These are phyloP conservation scores for Xerocomellus dryophilus DNA, from an alignment of 768 basidiomycete genomes.

Conservation along the genomic window DNA sequence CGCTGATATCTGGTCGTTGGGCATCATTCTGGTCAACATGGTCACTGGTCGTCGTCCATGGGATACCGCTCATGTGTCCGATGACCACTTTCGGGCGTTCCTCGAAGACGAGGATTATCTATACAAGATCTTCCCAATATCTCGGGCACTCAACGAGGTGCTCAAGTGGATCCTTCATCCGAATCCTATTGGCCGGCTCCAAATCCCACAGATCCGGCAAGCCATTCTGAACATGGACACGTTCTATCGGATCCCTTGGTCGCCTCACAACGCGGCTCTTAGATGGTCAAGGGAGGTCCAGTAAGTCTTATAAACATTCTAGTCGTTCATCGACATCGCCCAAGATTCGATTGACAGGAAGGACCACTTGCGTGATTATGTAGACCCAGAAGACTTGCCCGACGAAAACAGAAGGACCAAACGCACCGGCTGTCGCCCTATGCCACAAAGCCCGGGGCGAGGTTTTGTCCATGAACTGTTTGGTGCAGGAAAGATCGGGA, in stretches of 20 bases:
- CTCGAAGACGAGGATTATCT: conserved; percentile 18
- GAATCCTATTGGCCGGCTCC: conserved; percentile 13
- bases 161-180: conserved; percentile 19
- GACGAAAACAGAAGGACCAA: neutral
- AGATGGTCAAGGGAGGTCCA: neutral
- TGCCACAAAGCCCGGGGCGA: neutral
- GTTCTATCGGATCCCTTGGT: conserved; percentile 9
- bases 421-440: neutral
- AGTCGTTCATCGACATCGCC: too few species aligned
- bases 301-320: neutral
- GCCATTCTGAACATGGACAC: conserved; percentile 15
- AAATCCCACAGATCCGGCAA: conserved; percentile 17
- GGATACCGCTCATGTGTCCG: conserved; percentile 8
- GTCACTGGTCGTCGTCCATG: conserved; percentile 48
- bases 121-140: conserved; percentile 15
- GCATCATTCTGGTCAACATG: conserved; percentile 81
- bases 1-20: conserved; percentile 68
- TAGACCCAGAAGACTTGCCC: neutral
- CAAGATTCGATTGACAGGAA: neutral
- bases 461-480: neutral
- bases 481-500: neutral
- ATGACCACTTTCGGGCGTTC: conserved; percentile 11
- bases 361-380: neutral
- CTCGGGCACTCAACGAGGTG: conserved; percentile 8
- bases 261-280: neutral